Conservation (phyloP, 1,284 basidiomycete species). For the Sphaerobolus stellatus region DNA sequence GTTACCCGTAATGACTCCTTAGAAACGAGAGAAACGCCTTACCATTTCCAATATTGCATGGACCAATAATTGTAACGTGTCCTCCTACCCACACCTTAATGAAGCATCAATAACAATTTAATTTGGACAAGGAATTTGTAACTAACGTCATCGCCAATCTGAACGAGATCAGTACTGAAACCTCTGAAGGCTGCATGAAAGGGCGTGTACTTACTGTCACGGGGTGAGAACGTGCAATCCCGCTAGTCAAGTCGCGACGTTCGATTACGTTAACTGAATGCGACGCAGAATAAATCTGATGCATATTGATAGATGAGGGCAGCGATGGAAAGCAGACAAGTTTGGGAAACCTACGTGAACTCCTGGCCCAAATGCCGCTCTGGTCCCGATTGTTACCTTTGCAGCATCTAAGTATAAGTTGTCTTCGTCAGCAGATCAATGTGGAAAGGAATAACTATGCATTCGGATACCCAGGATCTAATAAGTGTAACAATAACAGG, state of each 20-base stretch:
- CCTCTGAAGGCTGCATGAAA: not conserved
- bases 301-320: not conserved
- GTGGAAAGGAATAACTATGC: not conserved
- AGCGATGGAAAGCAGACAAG: not conserved
- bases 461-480: constrained; percentile 11
- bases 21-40: not conserved
- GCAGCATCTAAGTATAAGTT: not conserved
- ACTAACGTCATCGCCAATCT: constrained; percentile 12
- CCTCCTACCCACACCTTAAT: constrained; percentile 11
- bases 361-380: constrained; percentile 3
- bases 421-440: not conserved
- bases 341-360: not conserved
- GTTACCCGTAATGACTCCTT: not conserved
- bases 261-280: constrained; percentile 7
- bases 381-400: constrained; percentile 7
- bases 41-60: constrained; percentile 11
- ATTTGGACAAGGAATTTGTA: not conserved
- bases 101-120: not conserved
- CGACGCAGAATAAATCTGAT: constrained; percentile 9
- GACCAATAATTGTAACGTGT: constrained; percentile 7
- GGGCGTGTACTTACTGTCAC: not conserved
- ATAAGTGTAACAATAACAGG: too few relatives aligned
- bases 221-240: constrained; percentile 5
- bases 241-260: constrained; percentile 3
- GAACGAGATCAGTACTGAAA: not conserved